Conservation (phyloP, 768 basidiomycete genomes). For the Plicaturopsis crispa region DNA sequence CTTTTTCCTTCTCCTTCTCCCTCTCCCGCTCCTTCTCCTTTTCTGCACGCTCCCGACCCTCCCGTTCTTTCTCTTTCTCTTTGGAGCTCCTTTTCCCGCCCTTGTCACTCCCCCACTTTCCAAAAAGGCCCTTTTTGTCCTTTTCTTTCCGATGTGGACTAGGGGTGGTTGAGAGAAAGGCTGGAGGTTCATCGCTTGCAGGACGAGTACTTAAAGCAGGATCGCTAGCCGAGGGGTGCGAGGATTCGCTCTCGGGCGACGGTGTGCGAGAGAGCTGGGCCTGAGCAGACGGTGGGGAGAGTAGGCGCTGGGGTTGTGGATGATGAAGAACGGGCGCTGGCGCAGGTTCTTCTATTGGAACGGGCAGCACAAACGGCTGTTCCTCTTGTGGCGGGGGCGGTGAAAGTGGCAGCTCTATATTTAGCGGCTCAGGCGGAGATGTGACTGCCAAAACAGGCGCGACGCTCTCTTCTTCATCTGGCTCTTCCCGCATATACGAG, state of each 20-base stretch:
- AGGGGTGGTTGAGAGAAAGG: constrained; percentile 10
- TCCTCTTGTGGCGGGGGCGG: constrained; percentile 16
- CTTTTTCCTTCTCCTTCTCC: constrained; percentile 51
- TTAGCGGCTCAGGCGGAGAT: constrained; percentile 17
- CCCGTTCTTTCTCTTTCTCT: constrained; percentile 19
- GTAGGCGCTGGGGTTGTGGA: constrained; percentile 54
- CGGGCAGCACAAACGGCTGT: constrained; percentile 13
- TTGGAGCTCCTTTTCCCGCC: constrained; percentile 41
- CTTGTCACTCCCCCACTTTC: constrained; percentile 65
- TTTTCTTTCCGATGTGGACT: constrained; percentile 53
- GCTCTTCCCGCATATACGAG: constrained; percentile 60
- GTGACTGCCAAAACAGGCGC: constrained; percentile 22
- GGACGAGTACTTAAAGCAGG: neutral
- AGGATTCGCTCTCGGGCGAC: constrained; percentile 36
- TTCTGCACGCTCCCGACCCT: constrained; percentile 15
- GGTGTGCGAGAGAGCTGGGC: constrained; percentile 46
- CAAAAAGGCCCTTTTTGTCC: constrained; percentile 64
- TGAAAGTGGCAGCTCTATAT: constrained; percentile 8
- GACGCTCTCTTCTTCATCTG: constrained; percentile 27
- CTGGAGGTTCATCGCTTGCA: too few species aligned
- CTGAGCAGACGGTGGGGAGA: constrained; percentile 31
- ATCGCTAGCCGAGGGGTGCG: neutral
- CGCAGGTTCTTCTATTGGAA: constrained; percentile 22
- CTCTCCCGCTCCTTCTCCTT: constrained; percentile 35
- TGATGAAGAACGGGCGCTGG: constrained; percentile 48